Percentiles rank a stretch among this genome's conserved stretches.
Conservation (phyloP, 164 flowering plant genomes). For the grape (Vitis vinifera) region DNA sequence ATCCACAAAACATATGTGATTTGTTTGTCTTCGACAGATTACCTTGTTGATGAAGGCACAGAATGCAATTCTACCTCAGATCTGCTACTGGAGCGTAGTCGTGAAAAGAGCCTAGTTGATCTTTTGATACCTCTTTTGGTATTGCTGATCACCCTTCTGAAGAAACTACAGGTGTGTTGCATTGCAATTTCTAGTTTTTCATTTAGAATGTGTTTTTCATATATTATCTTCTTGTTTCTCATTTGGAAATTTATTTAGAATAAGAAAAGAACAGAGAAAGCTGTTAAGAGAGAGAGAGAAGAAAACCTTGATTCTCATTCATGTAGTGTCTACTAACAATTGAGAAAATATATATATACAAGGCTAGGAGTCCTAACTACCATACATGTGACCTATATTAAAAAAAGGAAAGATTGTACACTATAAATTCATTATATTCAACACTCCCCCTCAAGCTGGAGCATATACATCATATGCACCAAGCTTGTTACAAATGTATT, state of each 20-base stretch:
- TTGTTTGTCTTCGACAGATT: conserved; percentile 50
- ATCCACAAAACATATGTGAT: conserved; percentile 3
- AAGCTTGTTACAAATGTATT: too few relatives aligned
- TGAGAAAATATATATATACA: too few relatives aligned
- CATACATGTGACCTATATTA: too few relatives aligned
- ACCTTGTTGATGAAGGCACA: conserved; percentile 96
- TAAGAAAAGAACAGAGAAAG: too few relatives aligned
- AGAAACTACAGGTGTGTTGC: conserved; percentile 71
- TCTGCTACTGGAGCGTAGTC: conserved; percentile 82
- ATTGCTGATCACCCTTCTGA: conserved; percentile 67
- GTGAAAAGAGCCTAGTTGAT: conserved; percentile 81
- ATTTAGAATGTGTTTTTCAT: not conserved
- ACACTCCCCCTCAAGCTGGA: too few relatives aligned
- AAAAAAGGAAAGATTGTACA: too few relatives aligned
- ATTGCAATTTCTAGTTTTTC: not conserved
- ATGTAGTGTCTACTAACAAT: too few relatives aligned
- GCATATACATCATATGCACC: too few relatives aligned
- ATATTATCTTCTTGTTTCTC: not conserved
- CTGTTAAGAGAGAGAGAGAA: too few relatives aligned
- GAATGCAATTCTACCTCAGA: conserved; percentile 90
- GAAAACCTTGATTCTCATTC: too few relatives aligned
- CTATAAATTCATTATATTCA: too few relatives aligned
- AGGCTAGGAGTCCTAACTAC: too few relatives aligned
- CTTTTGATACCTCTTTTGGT: conserved; percentile 79
- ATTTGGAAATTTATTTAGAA: not conserved